Conservation (phyloP, 305 asterid genomes). For the Rubia balearica region DNA sequence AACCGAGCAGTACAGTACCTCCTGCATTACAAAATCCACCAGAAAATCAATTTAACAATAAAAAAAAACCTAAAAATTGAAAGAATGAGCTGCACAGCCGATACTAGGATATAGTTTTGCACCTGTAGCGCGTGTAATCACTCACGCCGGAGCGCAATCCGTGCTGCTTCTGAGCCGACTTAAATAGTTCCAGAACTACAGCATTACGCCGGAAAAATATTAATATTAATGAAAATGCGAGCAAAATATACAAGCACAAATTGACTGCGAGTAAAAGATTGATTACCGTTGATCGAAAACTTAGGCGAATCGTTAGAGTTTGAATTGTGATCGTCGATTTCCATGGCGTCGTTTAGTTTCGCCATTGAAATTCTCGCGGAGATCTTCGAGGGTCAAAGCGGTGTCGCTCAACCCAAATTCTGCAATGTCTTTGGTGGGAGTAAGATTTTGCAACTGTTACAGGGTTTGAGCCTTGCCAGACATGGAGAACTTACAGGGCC, state of each 20-base stretch:
- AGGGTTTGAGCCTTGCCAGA: constrained; percentile 15
- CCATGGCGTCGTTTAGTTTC: constrained; percentile 63
- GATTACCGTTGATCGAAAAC: constrained; percentile 69
- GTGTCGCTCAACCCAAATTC: background rate
- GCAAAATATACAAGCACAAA: background rate
- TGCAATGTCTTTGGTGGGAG: background rate
- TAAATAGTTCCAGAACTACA: constrained; percentile 76
- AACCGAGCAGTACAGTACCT: constrained; percentile 89
- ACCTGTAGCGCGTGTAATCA: constrained; percentile 90
- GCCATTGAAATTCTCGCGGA: constrained; percentile 36
- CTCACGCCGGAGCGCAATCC: constrained; percentile 66
- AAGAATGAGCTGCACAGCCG: background rate
- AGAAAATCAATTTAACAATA: background rate
- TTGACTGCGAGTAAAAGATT: constrained; percentile 3
- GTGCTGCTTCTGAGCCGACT: constrained; percentile 95
- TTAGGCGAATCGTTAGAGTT: constrained; percentile 53
- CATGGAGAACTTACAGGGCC: background rate
- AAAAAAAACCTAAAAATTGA: background rate
- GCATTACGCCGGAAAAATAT: constrained; percentile 20
- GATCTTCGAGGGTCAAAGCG: constrained; percentile 1
- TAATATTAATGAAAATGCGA: background rate
- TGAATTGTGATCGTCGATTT: constrained; percentile 53
- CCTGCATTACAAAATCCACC: constrained; percentile 35
- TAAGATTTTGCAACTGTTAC: background rate
- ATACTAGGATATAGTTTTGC: constrained; percentile 7